Base-by-base conservation (phyloP, 176 grass and related monocot genomes). In the Triticum urartu region DNA sequence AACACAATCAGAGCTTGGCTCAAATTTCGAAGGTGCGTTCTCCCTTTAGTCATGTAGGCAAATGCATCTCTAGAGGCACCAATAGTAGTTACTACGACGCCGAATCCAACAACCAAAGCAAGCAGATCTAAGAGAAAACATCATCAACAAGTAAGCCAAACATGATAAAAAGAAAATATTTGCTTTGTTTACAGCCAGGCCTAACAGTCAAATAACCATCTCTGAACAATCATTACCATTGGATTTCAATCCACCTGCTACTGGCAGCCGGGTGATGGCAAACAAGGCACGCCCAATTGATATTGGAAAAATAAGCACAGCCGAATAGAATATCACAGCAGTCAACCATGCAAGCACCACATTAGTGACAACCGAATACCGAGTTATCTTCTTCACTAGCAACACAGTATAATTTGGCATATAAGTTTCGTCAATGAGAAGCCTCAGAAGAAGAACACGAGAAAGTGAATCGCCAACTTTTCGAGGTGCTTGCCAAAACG, bases 161-260 rank as follows among this genome's bases (percentile, higher is more conserved):
- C 28, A 88, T 15, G 47, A 62, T 14, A 63, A 24, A 25, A 65
- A 69, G 40, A 68, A 20, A 35, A 62, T 84, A 67, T 32, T 28
- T 50, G 58, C 40, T 72, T 67, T 28, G 7, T 67, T 17, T 47
- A 7, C 40, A 85, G 47, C 33, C 3, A 25, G 18, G 30, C 18
- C 21, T 17, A 68, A 34, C 30, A 61, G 21, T 85, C 9, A 4
- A 79, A 64, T 59, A 21, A 80, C 36, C 61, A 79, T 65, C 28
- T 13, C 36, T 33, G 54, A 84, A 47, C 24, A 87, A 40, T 68
- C 68, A 67, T 68, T 92, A 92, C 87, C 91, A 80, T 92, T 92
- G 48, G 43, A 68, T 85, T 89, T 86, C 13, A 92, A 79, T 54
- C 65, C 42, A 75, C 30, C 48, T 79, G 77, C 60, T 89, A 83